phyloP scores from a whole-genome alignment of 352 stramenopile genomes.

The Pythium pyrilobum region DNA sequence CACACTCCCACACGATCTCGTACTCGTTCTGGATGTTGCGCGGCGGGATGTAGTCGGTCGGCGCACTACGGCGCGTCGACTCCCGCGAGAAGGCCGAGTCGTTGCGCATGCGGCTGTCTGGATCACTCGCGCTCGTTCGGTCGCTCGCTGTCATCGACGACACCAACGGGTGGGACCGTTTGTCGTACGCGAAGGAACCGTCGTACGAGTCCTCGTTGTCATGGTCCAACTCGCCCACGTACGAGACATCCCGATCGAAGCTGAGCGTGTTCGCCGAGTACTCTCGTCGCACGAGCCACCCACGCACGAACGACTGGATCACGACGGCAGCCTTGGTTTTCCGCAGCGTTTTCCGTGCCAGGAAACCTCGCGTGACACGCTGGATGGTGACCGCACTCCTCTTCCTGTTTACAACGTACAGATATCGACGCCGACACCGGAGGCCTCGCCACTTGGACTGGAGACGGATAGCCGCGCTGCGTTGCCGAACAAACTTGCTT shows the following conservation, averaged over 20 bases:
- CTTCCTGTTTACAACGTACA: constrained; percentile 29
- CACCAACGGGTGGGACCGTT: constrained; percentile 3
- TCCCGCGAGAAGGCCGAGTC: constrained; percentile 40
- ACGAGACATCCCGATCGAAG: constrained; percentile 74
- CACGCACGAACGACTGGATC: constrained; percentile 78
- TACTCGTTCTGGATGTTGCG: constrained; percentile 76
- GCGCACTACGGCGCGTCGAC: constrained; percentile 46
- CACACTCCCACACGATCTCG: constrained; percentile 86
- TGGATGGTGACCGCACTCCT: constrained; percentile 53
- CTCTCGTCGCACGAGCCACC: constrained; percentile 75
- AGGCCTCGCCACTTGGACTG: constrained; percentile 50
- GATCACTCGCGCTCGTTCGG: constrained; percentile 40
- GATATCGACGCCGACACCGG: constrained; percentile 40
- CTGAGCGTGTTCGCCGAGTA: constrained; percentile 75
- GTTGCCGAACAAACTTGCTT: constrained; percentile 40
- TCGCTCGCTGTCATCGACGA: constrained; percentile 47
- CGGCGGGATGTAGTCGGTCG: constrained; percentile 56
- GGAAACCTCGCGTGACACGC: constrained; percentile 34
- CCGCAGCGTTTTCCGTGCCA: constrained; percentile 37
- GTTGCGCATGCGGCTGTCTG: constrained; percentile 34
- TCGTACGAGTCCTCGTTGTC: constrained; percentile 47
- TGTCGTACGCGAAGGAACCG: constrained; percentile 28
- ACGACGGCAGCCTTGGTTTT: constrained; percentile 38
- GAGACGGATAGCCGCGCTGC: constrained; percentile 40
- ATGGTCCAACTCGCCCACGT: constrained; percentile 55